Conservation (phyloP, 768 basidiomycete species). For the Tricholoma matsutake region DNA sequence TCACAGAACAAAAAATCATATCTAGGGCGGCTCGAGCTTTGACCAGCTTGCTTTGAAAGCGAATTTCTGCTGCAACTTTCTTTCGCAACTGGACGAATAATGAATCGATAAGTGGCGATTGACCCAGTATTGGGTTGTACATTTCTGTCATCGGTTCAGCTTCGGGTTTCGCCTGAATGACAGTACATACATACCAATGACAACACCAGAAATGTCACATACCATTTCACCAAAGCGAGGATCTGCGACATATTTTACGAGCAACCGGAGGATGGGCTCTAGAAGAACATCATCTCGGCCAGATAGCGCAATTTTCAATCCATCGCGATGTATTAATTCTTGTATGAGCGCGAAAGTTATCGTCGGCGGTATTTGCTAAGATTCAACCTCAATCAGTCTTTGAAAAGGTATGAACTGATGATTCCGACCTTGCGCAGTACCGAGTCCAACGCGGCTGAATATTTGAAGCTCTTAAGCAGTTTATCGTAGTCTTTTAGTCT, state of each 20-base stretch:
- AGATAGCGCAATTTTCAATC: constrained; percentile 77
- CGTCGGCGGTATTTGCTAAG: constrained; percentile 76
- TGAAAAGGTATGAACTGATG: not conserved
- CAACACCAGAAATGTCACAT: constrained; percentile 72
- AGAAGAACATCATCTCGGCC: constrained; percentile 93
- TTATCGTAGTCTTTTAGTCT: constrained; percentile 86
- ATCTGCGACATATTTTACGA: constrained; percentile 83
- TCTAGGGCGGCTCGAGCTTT: constrained; percentile 85
- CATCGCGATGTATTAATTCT: constrained; percentile 91
- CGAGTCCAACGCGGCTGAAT: constrained; percentile 90
- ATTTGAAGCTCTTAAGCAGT: constrained; percentile 88
- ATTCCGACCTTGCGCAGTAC: constrained; percentile 74
- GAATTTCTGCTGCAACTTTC: constrained; percentile 82
- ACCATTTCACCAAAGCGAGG: constrained; percentile 92
- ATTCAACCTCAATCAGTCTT: constrained; percentile 3
- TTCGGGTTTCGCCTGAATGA: not conserved
- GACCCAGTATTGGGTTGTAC: constrained; percentile 89
- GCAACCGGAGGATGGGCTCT: constrained; percentile 84
- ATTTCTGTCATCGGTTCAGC: constrained; percentile 56
- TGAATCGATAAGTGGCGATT: constrained; percentile 88
- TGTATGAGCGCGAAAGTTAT: constrained; percentile 89
- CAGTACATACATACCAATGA: constrained; percentile 64
- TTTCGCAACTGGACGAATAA: constrained; percentile 78
- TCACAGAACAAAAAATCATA: constrained; percentile 75
- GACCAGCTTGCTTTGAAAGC: constrained; percentile 82